Evolutionary conservation across 495 filamentous ascomycete species (phyloP).

Genomic region (Talaromyces trachyspermus): DNA sequence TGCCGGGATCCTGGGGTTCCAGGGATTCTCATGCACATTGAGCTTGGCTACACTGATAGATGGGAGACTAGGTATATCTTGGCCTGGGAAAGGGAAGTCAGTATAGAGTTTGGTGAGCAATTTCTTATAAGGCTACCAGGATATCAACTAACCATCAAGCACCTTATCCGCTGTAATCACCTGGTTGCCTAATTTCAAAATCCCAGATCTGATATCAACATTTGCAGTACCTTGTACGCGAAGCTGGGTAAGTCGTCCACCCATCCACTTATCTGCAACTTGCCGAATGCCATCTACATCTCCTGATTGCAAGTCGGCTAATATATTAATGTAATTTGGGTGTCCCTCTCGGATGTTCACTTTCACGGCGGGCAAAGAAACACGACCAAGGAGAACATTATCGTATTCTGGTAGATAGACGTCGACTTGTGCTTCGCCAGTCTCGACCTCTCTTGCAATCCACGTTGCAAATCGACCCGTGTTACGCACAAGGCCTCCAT

Average conservation of each 20-base stretch:
- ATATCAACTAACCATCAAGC: conserved; percentile 66
- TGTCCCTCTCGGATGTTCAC: conserved; percentile 70
- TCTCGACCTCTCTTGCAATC: conserved; percentile 68
- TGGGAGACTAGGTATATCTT: conserved; percentile 68
- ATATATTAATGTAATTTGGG: conserved; percentile 67
- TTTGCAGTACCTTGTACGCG: conserved; percentile 62
- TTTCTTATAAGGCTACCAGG: conserved; percentile 27
- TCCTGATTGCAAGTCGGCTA: conserved; percentile 66
- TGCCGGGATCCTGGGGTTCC: conserved; percentile 43
- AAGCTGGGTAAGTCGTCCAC: conserved; percentile 62
- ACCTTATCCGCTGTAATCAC: conserved; percentile 58
- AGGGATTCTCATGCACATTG: conserved; percentile 60
- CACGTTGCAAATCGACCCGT: conserved; percentile 74
- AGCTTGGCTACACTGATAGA: conserved; percentile 68
- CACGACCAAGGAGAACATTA: conserved; percentile 69
- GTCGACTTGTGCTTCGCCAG: conserved; percentile 57
- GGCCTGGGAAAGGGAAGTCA: conserved; percentile 24
- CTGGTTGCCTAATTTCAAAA: conserved; percentile 69
- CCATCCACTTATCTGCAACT: conserved; percentile 84
- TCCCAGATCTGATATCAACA: conserved; percentile 65
- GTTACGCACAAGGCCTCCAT: conserved; percentile 58
- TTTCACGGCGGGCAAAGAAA: conserved; percentile 61
- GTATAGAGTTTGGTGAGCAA: conserved; percentile 5
- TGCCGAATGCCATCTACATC: conserved; percentile 68
- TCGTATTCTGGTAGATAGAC: conserved; percentile 81